Base-by-base conservation (phyloP, 805 yeast species). In the Nakazawaea peltata region DNA sequence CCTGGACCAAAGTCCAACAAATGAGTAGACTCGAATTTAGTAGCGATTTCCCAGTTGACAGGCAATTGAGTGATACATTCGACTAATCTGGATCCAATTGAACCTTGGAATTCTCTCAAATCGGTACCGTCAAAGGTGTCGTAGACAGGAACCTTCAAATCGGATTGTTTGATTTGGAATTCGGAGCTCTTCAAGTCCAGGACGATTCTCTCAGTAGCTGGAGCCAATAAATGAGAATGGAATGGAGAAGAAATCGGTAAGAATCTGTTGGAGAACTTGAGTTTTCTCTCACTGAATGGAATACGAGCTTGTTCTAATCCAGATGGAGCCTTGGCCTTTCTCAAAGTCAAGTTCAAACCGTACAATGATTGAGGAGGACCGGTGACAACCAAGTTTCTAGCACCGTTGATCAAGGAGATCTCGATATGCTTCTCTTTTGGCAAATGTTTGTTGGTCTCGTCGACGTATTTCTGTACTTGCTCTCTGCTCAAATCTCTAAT, bases 301-400 rank as follows among this genome's bases (percentile, higher is more conserved):
- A 92, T 74, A 67, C 97, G 79, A 39, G 95, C 79, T 71, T 92
- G 98, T 55, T 90, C 95, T 49, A 85, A 73, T 37, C 97, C 97
- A 31, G 92, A 67, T 30, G 94, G 83, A 33, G 97, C 97, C 66
- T 92, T 92, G 41, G 86, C 86, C 65, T 85, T 84, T 70, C 98
- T 80, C 59, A 92, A 71, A 42, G 90, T 74, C 53, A 92, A 71
- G 63, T 88, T 88, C 51, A 92, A 74, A 69, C 99, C 99, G 51
- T 90, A 92, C 43, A 92, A 69, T 3, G 97, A 87, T 71, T 88
- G 95, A 39, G 99, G 97, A 32, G 97, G 98, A 59, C 99, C 99
- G 16, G 94, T 76, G 32, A 90, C 87, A 39, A 92, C 98, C 65
- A 87, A 71, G 61, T 87, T 85, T 66, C 95, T 77, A 32, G 95